Evolutionary conservation across 768 basidiomycete genomes (phyloP).

Genomic region (Mycena albidolilacea): DNA sequence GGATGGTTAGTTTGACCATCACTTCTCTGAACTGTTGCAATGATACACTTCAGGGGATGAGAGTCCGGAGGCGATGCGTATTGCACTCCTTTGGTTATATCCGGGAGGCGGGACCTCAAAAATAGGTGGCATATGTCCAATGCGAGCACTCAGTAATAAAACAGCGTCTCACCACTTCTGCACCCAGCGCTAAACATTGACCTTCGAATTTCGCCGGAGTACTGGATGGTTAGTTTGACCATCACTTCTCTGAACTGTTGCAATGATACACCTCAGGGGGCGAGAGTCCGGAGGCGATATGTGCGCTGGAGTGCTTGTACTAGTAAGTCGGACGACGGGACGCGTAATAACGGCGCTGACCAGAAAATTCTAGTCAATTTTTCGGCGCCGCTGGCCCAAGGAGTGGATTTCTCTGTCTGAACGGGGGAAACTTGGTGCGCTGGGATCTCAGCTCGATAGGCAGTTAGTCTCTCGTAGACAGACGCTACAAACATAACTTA

Average conservation of each 20-base stretch:
- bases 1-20: too few relatives aligned
- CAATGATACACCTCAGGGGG: constrained; percentile 70
- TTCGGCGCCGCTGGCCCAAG: constrained; percentile 93
- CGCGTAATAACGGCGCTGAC: constrained; percentile 34
- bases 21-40: too few relatives aligned
- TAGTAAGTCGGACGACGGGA: constrained; percentile 50
- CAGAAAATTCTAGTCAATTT: constrained; percentile 76
- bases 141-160: too few relatives aligned
- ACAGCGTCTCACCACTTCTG: constrained; percentile 44
- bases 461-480: too few relatives aligned
- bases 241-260: constrained; percentile 42
- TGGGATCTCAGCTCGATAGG: constrained; percentile 34
- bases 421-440: constrained; percentile 30
- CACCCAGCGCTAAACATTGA: constrained; percentile 33
- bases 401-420: constrained; percentile 83
- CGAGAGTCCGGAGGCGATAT: constrained; percentile 96
- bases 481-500: too few relatives aligned
- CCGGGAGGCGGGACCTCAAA: too few relatives aligned
- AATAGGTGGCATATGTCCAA: too few relatives aligned
- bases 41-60: too few relatives aligned
- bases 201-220: constrained; percentile 61
- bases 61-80: too few relatives aligned
- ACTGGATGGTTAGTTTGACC: constrained; percentile 79
- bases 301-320: constrained; percentile 95
- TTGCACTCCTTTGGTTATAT: too few relatives aligned